phyloP scores from a whole-genome alignment of 202 grass and related monocot species.

The Elaeis oleifera region DNA sequence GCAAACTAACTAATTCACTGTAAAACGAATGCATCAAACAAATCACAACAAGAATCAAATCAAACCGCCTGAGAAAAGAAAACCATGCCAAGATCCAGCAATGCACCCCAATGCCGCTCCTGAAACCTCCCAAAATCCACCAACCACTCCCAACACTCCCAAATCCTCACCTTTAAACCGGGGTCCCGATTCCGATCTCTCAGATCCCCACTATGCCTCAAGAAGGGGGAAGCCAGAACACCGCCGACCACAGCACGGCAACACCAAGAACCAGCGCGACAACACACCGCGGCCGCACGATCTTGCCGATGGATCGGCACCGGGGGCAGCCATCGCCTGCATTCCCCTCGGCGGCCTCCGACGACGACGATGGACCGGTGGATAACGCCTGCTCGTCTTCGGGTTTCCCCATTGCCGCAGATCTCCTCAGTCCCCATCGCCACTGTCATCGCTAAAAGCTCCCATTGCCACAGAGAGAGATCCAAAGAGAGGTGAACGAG shows the following conservation, averaged over 20 bases:
- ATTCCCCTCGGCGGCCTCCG: too few species aligned
- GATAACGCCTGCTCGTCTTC: slow-evolving; percentile 31
- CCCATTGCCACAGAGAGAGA: slow-evolving; percentile 15
- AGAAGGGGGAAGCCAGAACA: slow-evolving; percentile 85
- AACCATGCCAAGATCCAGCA: background rate
- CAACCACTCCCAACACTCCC: slow-evolving; percentile 8
- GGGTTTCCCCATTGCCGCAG: slow-evolving; percentile 70
- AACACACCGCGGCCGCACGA: slow-evolving; percentile 52
- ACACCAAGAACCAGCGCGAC: slow-evolving; percentile 58
- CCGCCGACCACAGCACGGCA: slow-evolving; percentile 70
- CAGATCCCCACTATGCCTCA: slow-evolving; percentile 23
- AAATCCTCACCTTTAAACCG: slow-evolving; percentile 40
- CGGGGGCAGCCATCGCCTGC: slow-evolving; percentile 12
- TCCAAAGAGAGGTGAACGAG: slow-evolving; percentile 20
- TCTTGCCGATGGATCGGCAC: slow-evolving; percentile 5
- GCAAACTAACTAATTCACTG: too few species aligned
- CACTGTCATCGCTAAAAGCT: slow-evolving; percentile 14
- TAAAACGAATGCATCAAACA: too few species aligned
- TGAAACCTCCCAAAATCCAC: background rate
- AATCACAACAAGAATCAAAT: too few species aligned
- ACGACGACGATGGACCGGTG: slow-evolving; percentile 10
- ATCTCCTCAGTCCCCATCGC: slow-evolving; percentile 26
- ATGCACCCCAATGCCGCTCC: background rate
- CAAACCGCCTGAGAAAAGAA: background rate
- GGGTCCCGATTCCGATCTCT: slow-evolving; percentile 15